A percentile compares a stretch with the other conserved stretches of the same genome.
Conservation (phyloP, 192 early-diverging fungal species). For the Coemansia asiatica region DNA sequence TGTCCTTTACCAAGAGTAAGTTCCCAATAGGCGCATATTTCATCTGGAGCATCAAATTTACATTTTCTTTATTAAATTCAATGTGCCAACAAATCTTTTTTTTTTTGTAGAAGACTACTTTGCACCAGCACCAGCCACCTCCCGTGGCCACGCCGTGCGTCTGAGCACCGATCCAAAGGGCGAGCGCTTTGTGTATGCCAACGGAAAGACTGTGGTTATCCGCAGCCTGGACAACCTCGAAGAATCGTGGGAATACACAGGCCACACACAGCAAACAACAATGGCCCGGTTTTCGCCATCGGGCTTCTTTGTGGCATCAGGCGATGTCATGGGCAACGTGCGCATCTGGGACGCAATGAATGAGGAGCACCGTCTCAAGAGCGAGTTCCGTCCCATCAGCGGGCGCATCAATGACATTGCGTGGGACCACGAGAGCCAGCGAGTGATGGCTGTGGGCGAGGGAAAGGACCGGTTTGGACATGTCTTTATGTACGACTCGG, state of each 20-base stretch:
- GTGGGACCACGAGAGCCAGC: slow-evolving; percentile 95
- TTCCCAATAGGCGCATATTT: neutral
- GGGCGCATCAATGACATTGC: slow-evolving; percentile 84
- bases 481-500: slow-evolving; percentile 86
- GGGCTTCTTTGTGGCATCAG: slow-evolving; percentile 95
- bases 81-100: too few species aligned
- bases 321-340: slow-evolving; percentile 85
- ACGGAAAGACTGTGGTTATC: slow-evolving; percentile 83
- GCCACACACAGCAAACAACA: slow-evolving; percentile 73
- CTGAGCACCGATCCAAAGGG: slow-evolving; percentile 84
- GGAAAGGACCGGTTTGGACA: slow-evolving; percentile 89
- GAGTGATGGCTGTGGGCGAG: slow-evolving; percentile 94
- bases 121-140: slow-evolving; percentile 75
- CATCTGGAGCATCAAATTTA: too few species aligned
- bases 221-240: slow-evolving; percentile 61
- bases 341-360: slow-evolving; percentile 90
- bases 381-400: slow-evolving; percentile 72
- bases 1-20: slow-evolving; percentile 51
- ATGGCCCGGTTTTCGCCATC: slow-evolving; percentile 89
- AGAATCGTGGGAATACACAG: slow-evolving; percentile 71
- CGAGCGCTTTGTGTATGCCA: slow-evolving; percentile 83
- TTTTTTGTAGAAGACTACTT: slow-evolving; percentile 44
- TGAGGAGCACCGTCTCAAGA: slow-evolving; percentile 80
- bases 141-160: slow-evolving; percentile 78
- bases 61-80: too few species aligned